phyloP scores from a whole-genome alignment of 805 yeast species.

The Teunomyces tritomae region DNA sequence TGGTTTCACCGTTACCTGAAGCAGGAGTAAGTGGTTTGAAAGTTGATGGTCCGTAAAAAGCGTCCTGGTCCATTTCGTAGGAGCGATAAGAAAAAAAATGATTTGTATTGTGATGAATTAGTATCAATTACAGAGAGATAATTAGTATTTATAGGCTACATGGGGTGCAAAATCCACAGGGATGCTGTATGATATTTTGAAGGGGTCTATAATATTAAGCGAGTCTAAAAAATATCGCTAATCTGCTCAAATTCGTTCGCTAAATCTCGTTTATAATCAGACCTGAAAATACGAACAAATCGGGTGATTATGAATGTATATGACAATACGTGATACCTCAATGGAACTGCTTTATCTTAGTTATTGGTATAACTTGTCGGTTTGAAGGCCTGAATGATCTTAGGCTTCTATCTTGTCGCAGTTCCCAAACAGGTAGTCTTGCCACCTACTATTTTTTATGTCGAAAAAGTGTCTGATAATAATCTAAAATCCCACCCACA shows the following conservation, averaged over 20 bases:
- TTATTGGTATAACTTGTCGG: neutral
- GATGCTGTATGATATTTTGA: neutral
- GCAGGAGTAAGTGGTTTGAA: neutral
- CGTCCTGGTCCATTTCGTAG: neutral
- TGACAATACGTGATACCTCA: neutral
- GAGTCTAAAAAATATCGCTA: conserved; percentile 1
- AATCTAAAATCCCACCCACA: no score
- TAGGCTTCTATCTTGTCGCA: neutral
- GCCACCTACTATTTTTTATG: neutral
- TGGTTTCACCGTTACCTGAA: neutral
- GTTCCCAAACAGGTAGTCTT: neutral
- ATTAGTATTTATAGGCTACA: neutral
- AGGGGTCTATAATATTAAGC: neutral
- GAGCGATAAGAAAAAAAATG: no score
- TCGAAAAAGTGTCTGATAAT: neutral
- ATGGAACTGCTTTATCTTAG: neutral
- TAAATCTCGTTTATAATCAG: neutral
- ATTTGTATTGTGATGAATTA: neutral
- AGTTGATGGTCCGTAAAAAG: neutral
- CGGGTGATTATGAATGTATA: no score
- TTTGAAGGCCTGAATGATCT: neutral
- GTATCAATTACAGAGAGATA: neutral
- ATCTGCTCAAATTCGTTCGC: neutral
- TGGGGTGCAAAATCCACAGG: conserved; percentile 1
- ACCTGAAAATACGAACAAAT: no score